Evolutionary conservation across 2,329 filamentous ascomycete species (phyloP), one percentile per base, ranked within the genome.

Genomic region (Aspergillus aculeatinus): DNA sequence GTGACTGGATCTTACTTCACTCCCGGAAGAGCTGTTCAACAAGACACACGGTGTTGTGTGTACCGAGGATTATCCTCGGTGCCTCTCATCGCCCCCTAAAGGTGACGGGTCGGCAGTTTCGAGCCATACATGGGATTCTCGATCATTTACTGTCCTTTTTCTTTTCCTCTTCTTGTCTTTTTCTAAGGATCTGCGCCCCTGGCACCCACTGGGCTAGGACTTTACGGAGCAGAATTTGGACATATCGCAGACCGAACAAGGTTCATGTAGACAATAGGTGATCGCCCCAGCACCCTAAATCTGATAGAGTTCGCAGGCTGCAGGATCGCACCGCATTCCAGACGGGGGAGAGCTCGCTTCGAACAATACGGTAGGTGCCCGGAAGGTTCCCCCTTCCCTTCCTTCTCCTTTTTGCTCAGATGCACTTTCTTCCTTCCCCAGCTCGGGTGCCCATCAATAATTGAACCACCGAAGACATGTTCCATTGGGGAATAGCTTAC

Each of bases 231-330:
- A 35, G 33, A 35, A 16, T 12, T 19, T 44, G 9, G 39, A 44
- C 39, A 44, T 19, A 44, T 44, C 16, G 39, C 16, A 44, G 16
- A 16, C 16, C 6, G 39, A 16, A n/a, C 39, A 44, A 44, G 39
- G 39, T 44, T 44, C 16, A 44, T 44, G 14, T 44, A 48, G 21
- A 39, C 51, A 53, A 23, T 35, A 23, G 27, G 42, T 5, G 21
- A 42, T 16, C 51, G 51, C 25, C 51, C 47, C 51, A 47, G 16
- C 47, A 33, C 19, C 53, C n/a, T 48, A 55, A 50, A 29, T 50
- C 29, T 44, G n/a, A 16, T 55, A 55, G 53, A 55, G 53, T 55
- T 55, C 53, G 48, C 48, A 16, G 14, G 48, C 21, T 25, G 29
- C 48, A 50, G n/a, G 42, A 48, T 55, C 53, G 48, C 47, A 55